Conservation (phyloP, 2,329 filamentous ascomycete species). For the Sporothrix globosa region DNA sequence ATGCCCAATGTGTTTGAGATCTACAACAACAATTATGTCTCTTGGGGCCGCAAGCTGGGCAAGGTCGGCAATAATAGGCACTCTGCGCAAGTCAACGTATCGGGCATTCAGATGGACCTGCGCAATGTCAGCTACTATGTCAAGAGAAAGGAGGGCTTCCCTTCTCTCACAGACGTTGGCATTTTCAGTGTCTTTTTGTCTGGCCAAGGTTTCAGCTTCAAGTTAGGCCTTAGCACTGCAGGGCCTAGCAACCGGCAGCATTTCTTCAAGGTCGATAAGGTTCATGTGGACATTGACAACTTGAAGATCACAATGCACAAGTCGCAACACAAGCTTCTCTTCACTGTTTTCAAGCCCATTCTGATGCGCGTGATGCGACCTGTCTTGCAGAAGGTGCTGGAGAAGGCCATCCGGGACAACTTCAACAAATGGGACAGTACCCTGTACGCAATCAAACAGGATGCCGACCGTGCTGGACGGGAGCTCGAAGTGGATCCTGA, state of each 20-base stretch:
- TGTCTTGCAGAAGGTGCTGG: constrained; percentile 81
- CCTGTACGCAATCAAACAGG: constrained; percentile 76
- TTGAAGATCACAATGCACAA: constrained; percentile 89
- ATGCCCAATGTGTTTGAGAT: constrained; percentile 91
- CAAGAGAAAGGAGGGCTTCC: constrained; percentile 93
- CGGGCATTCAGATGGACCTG: constrained; percentile 90
- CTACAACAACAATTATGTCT: constrained; percentile 89
- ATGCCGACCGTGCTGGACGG: constrained; percentile 73
- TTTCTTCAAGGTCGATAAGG: constrained; percentile 93
- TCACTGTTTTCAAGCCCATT: constrained; percentile 82
- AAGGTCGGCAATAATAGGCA: constrained; percentile 85
- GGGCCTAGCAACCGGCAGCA: constrained; percentile 74
- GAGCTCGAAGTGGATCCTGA: constrained; percentile 67
- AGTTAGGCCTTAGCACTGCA: constrained; percentile 82
- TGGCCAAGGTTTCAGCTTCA: constrained; percentile 87
- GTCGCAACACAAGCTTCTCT: constrained; percentile 92
- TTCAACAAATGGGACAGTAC: constrained; percentile 74
- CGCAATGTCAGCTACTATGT: constrained; percentile 91
- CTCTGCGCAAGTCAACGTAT: constrained; percentile 77
- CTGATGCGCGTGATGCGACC: constrained; percentile 83
- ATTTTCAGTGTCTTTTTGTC: constrained; percentile 86
- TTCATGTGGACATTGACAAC: constrained; percentile 78
- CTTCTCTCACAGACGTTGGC: constrained; percentile 81
- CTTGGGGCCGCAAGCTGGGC: constrained; percentile 88
- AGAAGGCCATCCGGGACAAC: constrained; percentile 85